Evolutionary conservation across 768 basidiomycete genomes (phyloP).

Genomic region (Collybia sordida): DNA sequence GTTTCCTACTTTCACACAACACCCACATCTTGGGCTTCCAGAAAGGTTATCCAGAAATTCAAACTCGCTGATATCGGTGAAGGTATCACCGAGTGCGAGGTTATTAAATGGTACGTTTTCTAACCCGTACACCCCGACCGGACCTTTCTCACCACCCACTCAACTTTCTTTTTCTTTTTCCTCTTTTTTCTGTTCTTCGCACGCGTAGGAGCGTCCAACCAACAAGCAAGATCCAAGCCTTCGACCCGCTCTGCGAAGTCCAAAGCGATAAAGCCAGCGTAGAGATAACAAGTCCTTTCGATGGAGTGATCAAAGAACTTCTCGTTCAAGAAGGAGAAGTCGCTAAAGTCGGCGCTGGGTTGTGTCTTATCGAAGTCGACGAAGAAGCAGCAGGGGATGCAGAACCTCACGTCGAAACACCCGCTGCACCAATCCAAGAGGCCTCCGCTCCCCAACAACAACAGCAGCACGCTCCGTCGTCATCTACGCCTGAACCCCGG

Average conservation of each 20-base stretch:
- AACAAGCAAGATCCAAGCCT: constrained; percentile 49
- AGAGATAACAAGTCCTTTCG: constrained; percentile 86
- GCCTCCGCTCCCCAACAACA: constrained; percentile 10
- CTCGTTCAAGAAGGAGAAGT: constrained; percentile 80
- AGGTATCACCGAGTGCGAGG: constrained; percentile 89
- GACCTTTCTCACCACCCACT: constrained; percentile 4
- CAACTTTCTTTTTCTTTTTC: background rate
- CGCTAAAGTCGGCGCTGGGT: constrained; percentile 76
- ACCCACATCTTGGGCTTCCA: constrained; percentile 24
- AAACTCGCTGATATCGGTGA: constrained; percentile 87
- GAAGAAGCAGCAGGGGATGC: constrained; percentile 40
- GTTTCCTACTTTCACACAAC: constrained; percentile 33
- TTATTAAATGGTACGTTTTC: constrained; percentile 74
- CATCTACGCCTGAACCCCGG: constrained; percentile 5
- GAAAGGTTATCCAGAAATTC: constrained; percentile 54
- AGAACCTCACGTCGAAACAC: constrained; percentile 7
- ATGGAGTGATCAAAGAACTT: constrained; percentile 71
- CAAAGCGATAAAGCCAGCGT: constrained; percentile 91
- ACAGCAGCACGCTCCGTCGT: constrained; percentile 9
- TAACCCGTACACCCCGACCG: constrained; percentile 31
- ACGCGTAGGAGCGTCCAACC: constrained; percentile 64
- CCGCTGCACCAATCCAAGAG: constrained; percentile 12
- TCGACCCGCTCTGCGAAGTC: constrained; percentile 80
- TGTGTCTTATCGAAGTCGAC: constrained; percentile 83
- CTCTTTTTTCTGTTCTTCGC: background rate